These are phyloP conservation scores for Pseudocercospora vitis DNA, from an alignment of 2,329 filamentous ascomycete genomes.

Conservation along the genomic window DNA sequence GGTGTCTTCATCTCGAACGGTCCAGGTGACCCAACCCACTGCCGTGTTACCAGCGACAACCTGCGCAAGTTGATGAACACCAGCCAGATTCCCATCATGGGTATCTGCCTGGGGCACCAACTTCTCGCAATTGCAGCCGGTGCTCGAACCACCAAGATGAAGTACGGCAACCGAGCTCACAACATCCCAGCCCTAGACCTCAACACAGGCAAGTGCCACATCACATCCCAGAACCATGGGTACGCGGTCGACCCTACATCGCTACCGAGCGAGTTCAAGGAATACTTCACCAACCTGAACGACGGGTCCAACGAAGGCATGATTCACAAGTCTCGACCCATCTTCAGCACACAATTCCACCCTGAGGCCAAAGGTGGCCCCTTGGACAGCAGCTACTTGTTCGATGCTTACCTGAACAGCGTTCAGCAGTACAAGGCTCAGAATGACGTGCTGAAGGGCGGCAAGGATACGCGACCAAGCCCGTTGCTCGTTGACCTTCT, in stretches of 20 bases:
- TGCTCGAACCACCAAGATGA: slow-evolving; percentile 91
- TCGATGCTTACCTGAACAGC: slow-evolving; percentile 92
- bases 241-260: slow-evolving; percentile 89
- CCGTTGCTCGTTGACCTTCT: slow-evolving; percentile 87
- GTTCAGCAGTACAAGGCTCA: slow-evolving; percentile 85
- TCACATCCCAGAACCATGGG: slow-evolving; percentile 97
- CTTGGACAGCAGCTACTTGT: slow-evolving; percentile 92
- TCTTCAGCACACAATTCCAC: slow-evolving; percentile 98
- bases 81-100: slow-evolving; percentile 90
- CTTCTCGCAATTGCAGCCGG: slow-evolving; percentile 86
- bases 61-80: slow-evolving; percentile 86
- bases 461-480: slow-evolving; percentile 83
- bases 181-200: slow-evolving; percentile 96
- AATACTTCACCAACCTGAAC: slow-evolving; percentile 98
- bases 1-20: slow-evolving; percentile 99
- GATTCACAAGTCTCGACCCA: slow-evolving; percentile 92
- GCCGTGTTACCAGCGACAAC: slow-evolving; percentile 90
- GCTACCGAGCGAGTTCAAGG: slow-evolving; percentile 83
- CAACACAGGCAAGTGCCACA: slow-evolving; percentile 96
- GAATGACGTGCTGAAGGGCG: slow-evolving; percentile 66
- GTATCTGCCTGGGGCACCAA: slow-evolving; percentile 97
- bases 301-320: slow-evolving; percentile 97
- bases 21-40: slow-evolving; percentile 96
- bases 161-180: slow-evolving; percentile 98
- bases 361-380: slow-evolving; percentile 97